Evolutionary conservation across 306 rosid genomes (phyloP), one percentile per base, ranked within the genome.

Genomic region (Acmispon strigosus): DNA sequence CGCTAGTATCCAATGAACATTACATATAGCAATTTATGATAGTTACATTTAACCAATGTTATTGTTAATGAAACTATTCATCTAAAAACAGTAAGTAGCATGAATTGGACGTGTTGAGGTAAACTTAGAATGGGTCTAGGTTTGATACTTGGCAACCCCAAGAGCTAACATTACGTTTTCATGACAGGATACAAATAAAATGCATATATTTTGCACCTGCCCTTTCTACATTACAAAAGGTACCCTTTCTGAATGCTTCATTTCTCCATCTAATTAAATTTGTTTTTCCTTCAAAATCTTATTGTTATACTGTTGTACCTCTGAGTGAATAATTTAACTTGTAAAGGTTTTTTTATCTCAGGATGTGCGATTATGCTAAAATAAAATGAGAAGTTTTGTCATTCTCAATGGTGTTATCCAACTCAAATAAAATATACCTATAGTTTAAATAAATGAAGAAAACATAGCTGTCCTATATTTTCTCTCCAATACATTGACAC

Each of bases 131-230:
- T 0, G 24, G 20, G 29, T 4, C 19, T 44, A 55, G 42, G 39
- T 69, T 62, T 13, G 57, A 57, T 17, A 58, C 18, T 78, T 58
- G 63, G 34, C 53, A 57, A 39, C 4, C 51, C 62, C 10, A 78
- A 72, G 42, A 72, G 82, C 15, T 36, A 47, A 22, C 8, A 15
- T 6, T 7, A 4, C 8, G n/a, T 53, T 42, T 53, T 74, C 20
- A n/a, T 14, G 39, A 67, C 29, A 20, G 43, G 60, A 22, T 15
- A 37, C 1, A 42, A 19, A 57, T 48, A 4, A 8, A 4, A 44
- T 45, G 15, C 37, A 70, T 13, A 34, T 10, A 42, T 15, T 39
- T 8, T 62, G 72, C 45, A 32, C 8, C 5, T 62, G 65, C 2
- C 73, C 50, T 41, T 65, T 54, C 9, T 54, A 56, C 18, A 34